A percentile compares a stretch with the other conserved stretches of the same genome.
Conservation (phyloP, 768 basidiomycete species). For the Lentinus brumalis region DNA sequence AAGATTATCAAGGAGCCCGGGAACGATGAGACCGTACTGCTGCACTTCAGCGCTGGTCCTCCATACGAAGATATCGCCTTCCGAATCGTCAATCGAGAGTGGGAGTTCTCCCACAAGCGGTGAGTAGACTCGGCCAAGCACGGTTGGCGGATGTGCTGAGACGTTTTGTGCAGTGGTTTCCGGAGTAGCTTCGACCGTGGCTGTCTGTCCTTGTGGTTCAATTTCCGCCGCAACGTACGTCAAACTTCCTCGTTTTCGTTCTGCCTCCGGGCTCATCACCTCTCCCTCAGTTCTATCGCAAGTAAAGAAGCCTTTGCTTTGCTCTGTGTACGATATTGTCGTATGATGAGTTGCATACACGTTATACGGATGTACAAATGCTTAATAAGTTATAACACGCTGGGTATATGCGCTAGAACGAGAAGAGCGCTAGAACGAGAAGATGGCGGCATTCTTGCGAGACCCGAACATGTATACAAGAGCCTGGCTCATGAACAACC, state of each 20-base stretch:
- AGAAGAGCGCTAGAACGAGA: conserved; percentile 81
- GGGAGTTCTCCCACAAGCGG: conserved; percentile 99
- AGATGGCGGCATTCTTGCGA: conserved; percentile 82
- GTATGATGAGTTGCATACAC: no score
- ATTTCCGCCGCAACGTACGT: conserved; percentile 90
- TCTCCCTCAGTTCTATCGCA: conserved; percentile 22
- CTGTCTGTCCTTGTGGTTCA: conserved; percentile 94
- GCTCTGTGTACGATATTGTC: no score
- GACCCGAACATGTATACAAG: conserved; percentile 85
- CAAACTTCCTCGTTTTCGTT: not conserved
- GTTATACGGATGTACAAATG: not conserved
- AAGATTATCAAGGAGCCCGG: conserved; percentile 92
- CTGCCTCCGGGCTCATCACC: not conserved
- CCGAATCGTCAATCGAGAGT: conserved; percentile 94
- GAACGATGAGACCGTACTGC: conserved; percentile 91
- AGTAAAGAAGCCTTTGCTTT: not conserved
- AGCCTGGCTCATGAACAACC: conserved; percentile 85
- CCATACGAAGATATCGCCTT: conserved; percentile 99
- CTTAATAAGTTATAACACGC: not conserved
- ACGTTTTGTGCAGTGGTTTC: conserved; percentile 69
- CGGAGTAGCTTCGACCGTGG: conserved; percentile 96
- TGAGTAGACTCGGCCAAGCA: conserved; percentile 32
- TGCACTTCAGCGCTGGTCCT: conserved; percentile 95
- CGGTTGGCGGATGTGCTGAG: conserved; percentile 11
- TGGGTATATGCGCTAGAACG: conserved; percentile 50